Conservation (phyloP, 257 asterid species). For the Hygrophila difformis region DNA sequence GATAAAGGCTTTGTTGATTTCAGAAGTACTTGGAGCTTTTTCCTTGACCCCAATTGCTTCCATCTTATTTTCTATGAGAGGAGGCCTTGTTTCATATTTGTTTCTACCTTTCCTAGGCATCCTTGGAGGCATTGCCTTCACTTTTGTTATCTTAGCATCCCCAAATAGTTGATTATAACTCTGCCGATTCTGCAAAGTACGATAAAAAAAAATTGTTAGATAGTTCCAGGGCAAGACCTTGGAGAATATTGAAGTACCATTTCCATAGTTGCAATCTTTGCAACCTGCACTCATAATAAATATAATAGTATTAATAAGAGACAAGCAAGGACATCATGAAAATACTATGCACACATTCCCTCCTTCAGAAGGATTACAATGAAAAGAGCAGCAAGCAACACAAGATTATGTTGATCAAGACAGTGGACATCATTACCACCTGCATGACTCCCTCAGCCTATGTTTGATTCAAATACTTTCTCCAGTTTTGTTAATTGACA, state of each 20-base stretch:
- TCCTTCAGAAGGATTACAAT: too few relatives aligned
- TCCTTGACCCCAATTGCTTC: slow-evolving; percentile 36
- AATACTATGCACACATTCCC: neutral
- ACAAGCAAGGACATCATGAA: too few relatives aligned
- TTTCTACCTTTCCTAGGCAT: slow-evolving; percentile 51
- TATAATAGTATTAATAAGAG: too few relatives aligned
- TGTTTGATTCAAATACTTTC: too few relatives aligned
- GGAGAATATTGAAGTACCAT: neutral
- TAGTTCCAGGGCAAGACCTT: neutral
- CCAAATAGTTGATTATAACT: slow-evolving; percentile 44
- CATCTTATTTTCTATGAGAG: slow-evolving; percentile 33
- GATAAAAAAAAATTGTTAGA: slow-evolving; percentile 9
- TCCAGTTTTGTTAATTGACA: too few relatives aligned
- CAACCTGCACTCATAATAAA: too few relatives aligned
- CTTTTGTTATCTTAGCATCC: slow-evolving; percentile 42
- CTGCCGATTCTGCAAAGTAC: slow-evolving; percentile 78
- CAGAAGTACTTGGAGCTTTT: slow-evolving; percentile 30
- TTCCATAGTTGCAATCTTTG: too few relatives aligned
- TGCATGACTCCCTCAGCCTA: too few relatives aligned
- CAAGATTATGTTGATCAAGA: too few relatives aligned
- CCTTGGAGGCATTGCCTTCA: slow-evolving; percentile 32
- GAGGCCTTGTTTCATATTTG: slow-evolving; percentile 45
- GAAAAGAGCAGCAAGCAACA: too few relatives aligned
- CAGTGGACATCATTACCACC: too few relatives aligned
- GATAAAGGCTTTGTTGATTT: slow-evolving; percentile 43